Evolutionary conservation across 2,329 filamentous ascomycete species (phyloP).

Genomic region (Sporothrix dimorphospora): DNA sequence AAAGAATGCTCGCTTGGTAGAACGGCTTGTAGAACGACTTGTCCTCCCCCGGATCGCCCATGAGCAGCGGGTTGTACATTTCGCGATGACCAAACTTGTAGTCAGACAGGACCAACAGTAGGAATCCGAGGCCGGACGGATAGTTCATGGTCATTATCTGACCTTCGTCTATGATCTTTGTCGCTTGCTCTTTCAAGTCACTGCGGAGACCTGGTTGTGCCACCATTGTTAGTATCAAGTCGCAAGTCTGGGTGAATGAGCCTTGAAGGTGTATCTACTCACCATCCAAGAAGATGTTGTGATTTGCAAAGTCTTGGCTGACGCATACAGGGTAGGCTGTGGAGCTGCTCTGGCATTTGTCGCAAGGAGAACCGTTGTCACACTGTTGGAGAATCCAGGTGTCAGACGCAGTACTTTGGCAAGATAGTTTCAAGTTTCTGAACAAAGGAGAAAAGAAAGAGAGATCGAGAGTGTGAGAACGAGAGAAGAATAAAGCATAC

Average conservation of each 20-base stretch:
- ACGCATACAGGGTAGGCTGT: neutral
- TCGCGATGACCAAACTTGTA: neutral
- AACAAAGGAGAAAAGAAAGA: neutral
- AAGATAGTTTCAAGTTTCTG: neutral
- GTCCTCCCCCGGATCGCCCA: neutral
- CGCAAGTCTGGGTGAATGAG: no score
- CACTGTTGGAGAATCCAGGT: neutral
- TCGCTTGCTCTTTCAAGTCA: neutral
- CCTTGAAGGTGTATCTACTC: neutral
- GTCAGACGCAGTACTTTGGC: neutral
- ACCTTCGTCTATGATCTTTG: neutral
- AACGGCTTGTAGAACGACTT: conserved; percentile 14
- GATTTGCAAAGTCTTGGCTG: conserved; percentile 1
- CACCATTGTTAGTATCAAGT: neutral
- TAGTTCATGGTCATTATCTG: neutral
- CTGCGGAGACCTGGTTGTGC: neutral
- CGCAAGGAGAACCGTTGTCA: conserved; percentile 1
- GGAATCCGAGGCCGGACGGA: neutral
- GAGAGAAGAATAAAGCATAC: neutral
- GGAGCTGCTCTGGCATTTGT: neutral
- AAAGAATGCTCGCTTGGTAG: conserved; percentile 23
- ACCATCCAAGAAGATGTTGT: conserved; percentile 27
- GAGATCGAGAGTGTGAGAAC: neutral
- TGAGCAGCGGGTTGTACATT: neutral
- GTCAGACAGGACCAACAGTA: neutral